These are phyloP conservation scores for Spathaspora girioi DNA, from an alignment of 805 yeast genomes.

Conservation along the genomic window DNA sequence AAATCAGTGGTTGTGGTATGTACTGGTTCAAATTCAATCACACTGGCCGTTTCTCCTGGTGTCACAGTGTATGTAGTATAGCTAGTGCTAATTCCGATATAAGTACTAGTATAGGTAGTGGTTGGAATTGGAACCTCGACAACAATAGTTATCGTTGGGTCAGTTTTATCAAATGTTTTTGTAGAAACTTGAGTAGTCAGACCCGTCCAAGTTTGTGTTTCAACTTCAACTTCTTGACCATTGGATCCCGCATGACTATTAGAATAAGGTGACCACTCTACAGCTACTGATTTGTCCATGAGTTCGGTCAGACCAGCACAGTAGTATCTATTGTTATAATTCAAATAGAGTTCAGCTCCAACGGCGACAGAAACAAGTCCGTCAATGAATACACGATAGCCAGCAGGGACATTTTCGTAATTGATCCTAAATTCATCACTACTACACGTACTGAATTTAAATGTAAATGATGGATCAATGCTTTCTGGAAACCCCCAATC, in stretches of 20 bases:
- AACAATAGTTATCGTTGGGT: conserved; percentile 4
- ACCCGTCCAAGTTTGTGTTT: conserved; percentile 19
- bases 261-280: conserved; percentile 8
- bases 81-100: conserved; percentile 4
- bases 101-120: neutral
- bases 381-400: conserved; percentile 14
- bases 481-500: conserved; percentile 15
- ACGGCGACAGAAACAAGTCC: conserved; percentile 5
- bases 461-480: conserved; percentile 2
- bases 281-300: conserved; percentile 9
- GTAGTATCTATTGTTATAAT: conserved; percentile 9
- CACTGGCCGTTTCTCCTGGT: conserved; percentile 16
- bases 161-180: conserved; percentile 11
- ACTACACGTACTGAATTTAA: conserved; percentile 14
- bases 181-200: conserved; percentile 17
- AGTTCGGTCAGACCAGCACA: conserved; percentile 5
- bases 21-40: conserved; percentile 8
- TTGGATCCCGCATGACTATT: conserved; percentile 7
- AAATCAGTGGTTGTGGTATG: neutral
- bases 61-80: conserved; percentile 14
- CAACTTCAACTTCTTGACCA: conserved; percentile 13
- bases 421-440: conserved; percentile 5
- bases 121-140: conserved; percentile 1
- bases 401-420: conserved; percentile 22
- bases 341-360: conserved; percentile 3